Base-by-base conservation (phyloP, 225 moss, liverwort and hornwort genomes). In the Thuidium tamariscinum region DNA sequence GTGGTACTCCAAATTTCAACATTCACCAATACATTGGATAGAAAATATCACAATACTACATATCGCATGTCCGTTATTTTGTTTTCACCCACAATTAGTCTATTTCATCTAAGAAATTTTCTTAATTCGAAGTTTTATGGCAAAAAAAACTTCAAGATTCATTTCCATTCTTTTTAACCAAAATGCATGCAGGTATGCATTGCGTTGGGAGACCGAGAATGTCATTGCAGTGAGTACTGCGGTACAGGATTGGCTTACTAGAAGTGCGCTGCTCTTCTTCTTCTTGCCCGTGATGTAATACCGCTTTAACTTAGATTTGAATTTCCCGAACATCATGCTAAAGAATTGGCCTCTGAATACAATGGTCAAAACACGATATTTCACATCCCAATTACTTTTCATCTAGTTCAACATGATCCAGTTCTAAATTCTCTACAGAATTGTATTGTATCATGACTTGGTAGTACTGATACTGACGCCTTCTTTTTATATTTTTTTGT, bases 221-320 rank as follows among this genome's bases (percentile, higher is more conserved):
- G 91, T 98, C 83, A 92, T 95, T 81, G 90, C 94, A 54, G 94
- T 97, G 30, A 97, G 95, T 64, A 92, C 91, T 54, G 97, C 98
- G 86, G 93, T 98, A 51, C 95, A 97, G 91, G 97, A 98, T 73
- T 98, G 98, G 98, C 93, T 98, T 29, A 93, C 95, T 29, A 91
- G 87, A 90, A 94, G 96, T 97, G 74, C 55, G 80, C 69, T 18
- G 18, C 54, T 77, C 73, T 77, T 68, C 34, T 60, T 72, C 77
- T 69, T 65, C 42, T 82, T 71, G 18, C 41, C 76, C 82, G 22
- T 17, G 71, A 36, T 74, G 52, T 23, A n/a, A 26, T 51, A 57
- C 2, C 48, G n/a, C 25, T n/a, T 6, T 12, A 86, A 84, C 16
- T 66, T 64, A 37, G 7, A 6, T 56, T 75, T 48, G 10, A n/a